These are phyloP conservation scores for Eleusine coracana DNA, from an alignment of 176 grass and related monocot genomes.

Conservation along the genomic window DNA sequence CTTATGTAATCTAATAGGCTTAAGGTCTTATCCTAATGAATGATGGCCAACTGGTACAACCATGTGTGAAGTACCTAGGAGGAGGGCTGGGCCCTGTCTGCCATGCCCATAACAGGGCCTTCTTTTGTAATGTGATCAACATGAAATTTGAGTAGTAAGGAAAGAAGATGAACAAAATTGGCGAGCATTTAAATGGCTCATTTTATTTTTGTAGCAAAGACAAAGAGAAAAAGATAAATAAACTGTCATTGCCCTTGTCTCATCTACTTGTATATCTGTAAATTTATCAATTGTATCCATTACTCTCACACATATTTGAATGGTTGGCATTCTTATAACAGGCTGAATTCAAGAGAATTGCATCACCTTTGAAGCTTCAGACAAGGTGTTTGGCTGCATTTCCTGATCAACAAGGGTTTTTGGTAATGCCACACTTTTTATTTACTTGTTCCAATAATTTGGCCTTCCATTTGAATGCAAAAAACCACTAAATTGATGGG, in stretches of 20 bases:
- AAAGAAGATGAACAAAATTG: neutral
- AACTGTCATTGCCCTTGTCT: neutral
- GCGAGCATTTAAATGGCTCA: neutral
- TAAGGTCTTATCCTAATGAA: neutral
- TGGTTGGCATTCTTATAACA: conserved; percentile 44
- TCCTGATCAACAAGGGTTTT: conserved; percentile 98
- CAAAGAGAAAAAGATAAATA: conserved; percentile 16
- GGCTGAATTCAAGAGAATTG: conserved; percentile 88
- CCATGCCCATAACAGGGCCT: neutral
- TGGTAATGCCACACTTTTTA: conserved; percentile 59
- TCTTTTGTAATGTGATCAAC: neutral
- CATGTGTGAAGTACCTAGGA: neutral
- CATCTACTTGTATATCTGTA: neutral
- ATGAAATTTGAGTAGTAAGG: conserved; percentile 8
- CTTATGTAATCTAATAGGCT: neutral
- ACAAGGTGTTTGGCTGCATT: conserved; percentile 90
- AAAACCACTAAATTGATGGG: neutral
- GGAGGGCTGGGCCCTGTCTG: neutral
- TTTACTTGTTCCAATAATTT: conserved; percentile 8
- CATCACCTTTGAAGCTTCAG: conserved; percentile 84
- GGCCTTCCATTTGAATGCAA: neutral
- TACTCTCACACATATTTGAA: conserved; percentile 16
- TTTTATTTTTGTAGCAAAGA: conserved; percentile 26
- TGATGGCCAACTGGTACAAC: neutral
- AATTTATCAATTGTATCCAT: conserved; percentile 8